Evolutionary conservation across 2,329 filamentous ascomycete genomes (phyloP).

Genomic region (Cytospora chrysosperma): DNA sequence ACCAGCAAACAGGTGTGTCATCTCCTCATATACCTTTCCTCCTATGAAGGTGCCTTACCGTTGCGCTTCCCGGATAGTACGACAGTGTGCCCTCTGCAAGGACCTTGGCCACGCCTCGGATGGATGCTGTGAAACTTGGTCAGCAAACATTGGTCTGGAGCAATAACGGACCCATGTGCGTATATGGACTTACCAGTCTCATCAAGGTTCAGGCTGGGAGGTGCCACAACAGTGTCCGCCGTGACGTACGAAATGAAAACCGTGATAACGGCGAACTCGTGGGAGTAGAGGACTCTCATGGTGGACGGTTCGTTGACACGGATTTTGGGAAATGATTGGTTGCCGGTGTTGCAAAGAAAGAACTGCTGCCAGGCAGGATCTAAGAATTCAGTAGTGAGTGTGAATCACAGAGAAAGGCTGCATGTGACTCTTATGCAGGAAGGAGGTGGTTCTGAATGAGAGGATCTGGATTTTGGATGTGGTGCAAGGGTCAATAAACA

Average conservation of each 20-base stretch:
- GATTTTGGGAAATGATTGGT: not conserved
- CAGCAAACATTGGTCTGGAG: conserved; percentile 16
- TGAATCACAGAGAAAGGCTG: not conserved
- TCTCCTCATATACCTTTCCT: not conserved
- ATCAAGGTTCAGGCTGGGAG: conserved; percentile 39
- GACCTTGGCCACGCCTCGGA: conserved; percentile 59
- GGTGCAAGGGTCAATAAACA: not conserved
- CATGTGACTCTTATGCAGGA: not conserved
- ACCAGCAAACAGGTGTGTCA: not conserved
- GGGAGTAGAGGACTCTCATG: conserved; percentile 20
- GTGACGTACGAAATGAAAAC: conserved; percentile 26
- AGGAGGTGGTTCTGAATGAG: not conserved
- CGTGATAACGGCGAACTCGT: conserved; percentile 25
- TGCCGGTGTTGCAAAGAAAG: not conserved
- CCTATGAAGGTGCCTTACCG: conserved; percentile 32
- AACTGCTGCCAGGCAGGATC: not conserved
- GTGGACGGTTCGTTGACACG: not conserved
- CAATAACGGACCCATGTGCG: not conserved
- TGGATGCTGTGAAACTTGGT: conserved; percentile 48
- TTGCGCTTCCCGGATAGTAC: conserved; percentile 60
- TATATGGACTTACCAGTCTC: conserved; percentile 33
- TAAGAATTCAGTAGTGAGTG: not conserved
- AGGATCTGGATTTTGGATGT: not conserved
- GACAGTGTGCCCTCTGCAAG: conserved; percentile 61
- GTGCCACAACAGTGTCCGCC: conserved; percentile 24